A percentile compares a stretch with the other conserved stretches of the same genome.
phyloP scores from a whole-genome alignment of 2,329 filamentous ascomycete genomes.

The Lasiodiplodia sp. region DNA sequence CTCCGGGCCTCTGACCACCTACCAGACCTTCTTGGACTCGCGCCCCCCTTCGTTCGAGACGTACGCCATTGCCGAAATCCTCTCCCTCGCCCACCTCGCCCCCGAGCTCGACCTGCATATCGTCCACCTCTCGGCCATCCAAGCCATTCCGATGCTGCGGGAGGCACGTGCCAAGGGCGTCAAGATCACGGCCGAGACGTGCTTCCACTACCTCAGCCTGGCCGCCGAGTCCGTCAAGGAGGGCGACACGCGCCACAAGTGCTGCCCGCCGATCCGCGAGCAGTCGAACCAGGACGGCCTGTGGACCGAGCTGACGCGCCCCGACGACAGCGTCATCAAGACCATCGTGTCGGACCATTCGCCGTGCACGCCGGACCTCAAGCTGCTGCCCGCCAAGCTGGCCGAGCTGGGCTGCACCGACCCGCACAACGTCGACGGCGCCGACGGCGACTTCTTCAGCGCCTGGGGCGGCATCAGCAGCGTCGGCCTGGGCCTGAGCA shows the following conservation, averaged over 20 bases:
- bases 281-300: conserved; percentile 82
- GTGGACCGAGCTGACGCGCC: conserved; percentile 76
- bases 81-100: conserved; percentile 80
- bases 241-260: conserved; percentile 92
- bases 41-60: conserved; percentile 90
- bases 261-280: conserved; percentile 88
- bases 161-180: conserved; percentile 75
- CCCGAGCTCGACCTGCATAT: conserved; percentile 89
- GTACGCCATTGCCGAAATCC: conserved; percentile 85
- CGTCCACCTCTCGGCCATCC: conserved; percentile 88
- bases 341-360: conserved; percentile 96
- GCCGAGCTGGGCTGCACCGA: conserved; percentile 52
- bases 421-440: conserved; percentile 43
- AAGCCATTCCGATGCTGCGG: conserved; percentile 82
- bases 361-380: conserved; percentile 93
- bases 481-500: conserved; percentile 89
- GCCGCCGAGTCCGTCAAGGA: conserved; percentile 81
- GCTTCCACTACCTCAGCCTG: conserved; percentile 91
- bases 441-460: conserved; percentile 85
- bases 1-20: conserved; percentile 75
- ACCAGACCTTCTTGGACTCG: conserved; percentile 90
- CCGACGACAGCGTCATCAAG: conserved; percentile 76
- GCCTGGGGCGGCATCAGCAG: conserved; percentile 97
- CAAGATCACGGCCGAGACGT: conserved; percentile 92
- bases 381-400: conserved; percentile 80